phyloP scores from a whole-genome alignment of 805 yeast species.

The Candida pini region DNA sequence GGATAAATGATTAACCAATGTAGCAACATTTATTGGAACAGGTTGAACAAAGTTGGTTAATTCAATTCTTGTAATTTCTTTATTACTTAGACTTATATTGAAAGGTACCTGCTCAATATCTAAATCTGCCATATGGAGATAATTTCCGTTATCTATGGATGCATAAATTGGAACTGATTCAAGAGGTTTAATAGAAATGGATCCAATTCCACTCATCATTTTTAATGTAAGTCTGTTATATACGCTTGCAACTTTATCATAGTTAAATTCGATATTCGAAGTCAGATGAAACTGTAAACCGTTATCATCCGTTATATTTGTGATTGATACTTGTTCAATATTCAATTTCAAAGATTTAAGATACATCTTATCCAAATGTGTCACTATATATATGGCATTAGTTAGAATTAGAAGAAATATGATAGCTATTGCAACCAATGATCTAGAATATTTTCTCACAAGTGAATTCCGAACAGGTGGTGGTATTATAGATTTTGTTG shows the following conservation, averaged over 20 bases:
- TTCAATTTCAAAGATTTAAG: background rate
- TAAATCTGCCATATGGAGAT: constrained; percentile 1
- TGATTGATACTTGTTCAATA: constrained; percentile 1
- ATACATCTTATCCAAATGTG: background rate
- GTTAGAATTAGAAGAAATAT: background rate
- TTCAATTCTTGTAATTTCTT: background rate
- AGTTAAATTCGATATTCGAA: constrained; percentile 2
- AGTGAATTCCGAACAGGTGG: too few species aligned
- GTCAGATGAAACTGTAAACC: constrained; percentile 2
- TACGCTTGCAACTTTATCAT: constrained; percentile 1
- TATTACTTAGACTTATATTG: background rate
- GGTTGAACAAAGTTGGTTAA: background rate
- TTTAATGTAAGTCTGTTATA: constrained; percentile 4
- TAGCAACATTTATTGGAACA: constrained; percentile 1
- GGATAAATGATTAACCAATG: constrained; percentile 1
- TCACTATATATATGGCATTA: background rate
- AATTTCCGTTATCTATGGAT: constrained; percentile 1
- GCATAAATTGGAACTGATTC: constrained; percentile 3
- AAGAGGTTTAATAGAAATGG: background rate
- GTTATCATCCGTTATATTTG: constrained; percentile 3
- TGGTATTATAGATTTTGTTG: too few species aligned
- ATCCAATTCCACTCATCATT: constrained; percentile 1
- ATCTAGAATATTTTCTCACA: background rate
- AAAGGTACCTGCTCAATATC: background rate
- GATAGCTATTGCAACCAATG: background rate